phyloP scores from a whole-genome alignment of 2,329 filamentous ascomycete genomes.

The Simplicillium sp. region DNA sequence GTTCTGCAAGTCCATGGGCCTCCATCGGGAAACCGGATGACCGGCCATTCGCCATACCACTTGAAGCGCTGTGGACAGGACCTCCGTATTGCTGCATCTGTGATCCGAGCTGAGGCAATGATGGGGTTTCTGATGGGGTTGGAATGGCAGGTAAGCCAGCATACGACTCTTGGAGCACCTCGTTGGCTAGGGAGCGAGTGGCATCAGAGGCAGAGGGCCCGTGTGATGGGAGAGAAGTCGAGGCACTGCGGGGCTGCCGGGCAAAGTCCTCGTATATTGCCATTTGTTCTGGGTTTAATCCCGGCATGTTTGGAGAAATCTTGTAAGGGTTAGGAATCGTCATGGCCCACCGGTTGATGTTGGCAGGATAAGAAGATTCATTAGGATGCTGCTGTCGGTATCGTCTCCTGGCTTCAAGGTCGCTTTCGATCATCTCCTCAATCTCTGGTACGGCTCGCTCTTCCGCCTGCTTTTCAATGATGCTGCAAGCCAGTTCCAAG shows the following conservation, averaged over 20 bases:
- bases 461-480: conserved; percentile 93
- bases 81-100: conserved; percentile 49
- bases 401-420: conserved; percentile 67
- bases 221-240: conserved; percentile 45
- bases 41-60: conserved; percentile 40
- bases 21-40: conserved; percentile 39
- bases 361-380: conserved; percentile 74
- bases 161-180: conserved; percentile 55
- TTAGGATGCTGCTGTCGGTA: conserved; percentile 68
- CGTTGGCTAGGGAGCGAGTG: conserved; percentile 52
- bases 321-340: conserved; percentile 93
- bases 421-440: conserved; percentile 79
- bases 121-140: conserved; percentile 50
- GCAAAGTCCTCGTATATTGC: conserved; percentile 96
- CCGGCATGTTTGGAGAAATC: conserved; percentile 57
- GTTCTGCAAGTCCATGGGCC: conserved; percentile 39
- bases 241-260: conserved; percentile 61
- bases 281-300: conserved; percentile 84
- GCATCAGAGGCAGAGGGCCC: conserved; percentile 50
- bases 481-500: conserved; percentile 81
- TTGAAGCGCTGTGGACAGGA: conserved; percentile 28
- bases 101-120: conserved; percentile 40
- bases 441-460: conserved; percentile 90
- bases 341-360: conserved; percentile 82
- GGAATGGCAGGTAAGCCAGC: conserved; percentile 45